Percentiles rank a stretch among this genome's conserved stretches.
These are phyloP conservation scores for Vanilla planifolia DNA, from an alignment of 106 monocot species.

Conservation along the genomic window DNA sequence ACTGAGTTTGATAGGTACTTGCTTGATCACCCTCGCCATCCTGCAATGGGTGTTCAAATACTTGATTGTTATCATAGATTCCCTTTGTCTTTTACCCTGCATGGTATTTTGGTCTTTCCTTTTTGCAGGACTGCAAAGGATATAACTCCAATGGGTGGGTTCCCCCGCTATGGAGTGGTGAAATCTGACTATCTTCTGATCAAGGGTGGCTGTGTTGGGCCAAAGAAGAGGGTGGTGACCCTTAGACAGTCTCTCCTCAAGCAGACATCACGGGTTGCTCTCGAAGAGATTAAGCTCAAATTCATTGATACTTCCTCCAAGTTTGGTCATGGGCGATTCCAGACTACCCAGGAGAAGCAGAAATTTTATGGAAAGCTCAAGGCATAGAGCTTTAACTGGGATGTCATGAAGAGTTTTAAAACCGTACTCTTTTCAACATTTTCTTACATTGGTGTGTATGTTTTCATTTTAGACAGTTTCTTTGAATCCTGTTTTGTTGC, in stretches of 20 bases:
- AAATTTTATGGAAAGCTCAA: conserved; percentile 62
- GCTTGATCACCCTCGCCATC: not conserved
- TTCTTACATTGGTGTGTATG: too few species aligned
- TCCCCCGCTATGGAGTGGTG: conserved; percentile 64
- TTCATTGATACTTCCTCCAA: conserved; percentile 71
- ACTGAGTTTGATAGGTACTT: conserved; percentile 52
- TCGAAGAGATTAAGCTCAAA: conserved; percentile 77
- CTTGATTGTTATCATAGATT: not conserved
- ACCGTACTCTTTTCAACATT: too few species aligned
- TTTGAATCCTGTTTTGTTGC: too few species aligned
- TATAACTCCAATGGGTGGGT: conserved; percentile 70
- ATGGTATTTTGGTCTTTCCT: not conserved
- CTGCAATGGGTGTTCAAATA: not conserved
- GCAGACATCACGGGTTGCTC: conserved; percentile 45
- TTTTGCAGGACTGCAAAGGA: conserved; percentile 57
- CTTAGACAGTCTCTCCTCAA: conserved; percentile 59
- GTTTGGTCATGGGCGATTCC: conserved; percentile 70
- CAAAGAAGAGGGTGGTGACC: conserved; percentile 63
- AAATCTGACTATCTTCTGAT: conserved; percentile 68
- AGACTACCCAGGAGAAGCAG: conserved; percentile 62
- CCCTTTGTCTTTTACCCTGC: not conserved
- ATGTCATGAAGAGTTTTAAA: too few species aligned
- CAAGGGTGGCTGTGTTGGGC: conserved; percentile 63
- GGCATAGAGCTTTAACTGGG: conserved; percentile 18
- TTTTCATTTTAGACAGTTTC: too few species aligned